Evolutionary conservation across 1,284 basidiomycete species (phyloP).

Genomic region (Coniferiporia sulphurascens): DNA sequence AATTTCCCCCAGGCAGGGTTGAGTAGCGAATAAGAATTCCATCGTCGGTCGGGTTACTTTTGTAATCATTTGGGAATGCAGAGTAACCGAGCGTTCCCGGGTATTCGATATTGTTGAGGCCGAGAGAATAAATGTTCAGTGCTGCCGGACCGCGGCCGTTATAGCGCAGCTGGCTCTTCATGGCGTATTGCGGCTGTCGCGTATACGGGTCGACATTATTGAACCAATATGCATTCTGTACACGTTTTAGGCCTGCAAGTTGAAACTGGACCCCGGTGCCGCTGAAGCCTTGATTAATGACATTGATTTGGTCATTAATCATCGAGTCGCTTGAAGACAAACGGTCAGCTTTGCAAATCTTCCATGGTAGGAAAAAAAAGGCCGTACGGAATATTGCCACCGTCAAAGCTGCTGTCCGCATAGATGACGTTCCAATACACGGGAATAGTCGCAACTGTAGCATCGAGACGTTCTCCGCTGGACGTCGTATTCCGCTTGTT

Average conservation of each 20-base stretch:
- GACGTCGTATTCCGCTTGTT: background rate
- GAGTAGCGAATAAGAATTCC: background rate
- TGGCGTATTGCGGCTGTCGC: constrained; percentile 24
- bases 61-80: background rate
- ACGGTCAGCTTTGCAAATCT: background rate
- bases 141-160: constrained; percentile 26
- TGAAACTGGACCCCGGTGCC: constrained; percentile 38
- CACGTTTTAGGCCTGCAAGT: constrained; percentile 32
- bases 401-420: constrained; percentile 32
- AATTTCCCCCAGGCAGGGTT: constrained; percentile 24
- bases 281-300: constrained; percentile 43
- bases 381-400: constrained; percentile 42
- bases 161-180: constrained; percentile 30
- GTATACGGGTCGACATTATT: constrained; percentile 29
- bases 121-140: constrained; percentile 37
- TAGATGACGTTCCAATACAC: constrained; percentile 48
- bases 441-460: constrained; percentile 26
- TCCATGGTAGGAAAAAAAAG: constrained; percentile 18
- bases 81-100: constrained; percentile 17
- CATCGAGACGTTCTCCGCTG: background rate
- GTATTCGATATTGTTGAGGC: constrained; percentile 29
- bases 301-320: constrained; percentile 38
- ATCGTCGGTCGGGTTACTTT: background rate
- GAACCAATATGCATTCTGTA: constrained; percentile 37
- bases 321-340: constrained; percentile 31